Evolutionary conservation across 768 basidiomycete genomes (phyloP), one percentile per base, ranked within the genome.

Genomic region (Phylloporus rhodoxanthus): DNA sequence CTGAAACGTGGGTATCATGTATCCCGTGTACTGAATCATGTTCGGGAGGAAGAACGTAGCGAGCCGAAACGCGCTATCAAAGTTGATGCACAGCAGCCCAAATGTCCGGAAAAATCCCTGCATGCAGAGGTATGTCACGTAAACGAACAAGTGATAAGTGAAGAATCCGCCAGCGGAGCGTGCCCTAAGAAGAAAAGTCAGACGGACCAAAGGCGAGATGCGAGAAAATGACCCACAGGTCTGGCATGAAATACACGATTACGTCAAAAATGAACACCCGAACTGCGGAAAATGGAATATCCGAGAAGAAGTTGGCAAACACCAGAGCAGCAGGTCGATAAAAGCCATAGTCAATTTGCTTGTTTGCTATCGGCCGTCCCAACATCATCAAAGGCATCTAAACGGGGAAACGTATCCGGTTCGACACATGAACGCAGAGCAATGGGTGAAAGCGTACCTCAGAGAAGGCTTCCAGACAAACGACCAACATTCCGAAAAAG

Each of bases 81-180:
- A 82, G 67, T 74, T 77, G 55, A 68, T 62, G 58, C 75, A 81
- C 54, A 82, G 64, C 48, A 76, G 63, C 26, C 85, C 85, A 50
- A 87, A 77, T 0, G 81, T 81, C 34, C 89, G 72, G 80, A 93
- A 95, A 74, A 92, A 88, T 0, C 82, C 86, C 67, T 88, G 85
- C 81, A 92, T 85, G 20, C 80, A 65, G 45, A 91, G 70, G 64
- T 78, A 88, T 2, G 80, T 77, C 21, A 79, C 17, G 52, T 85
- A 85, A 43, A 75, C 74, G 66, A 86, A 75, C 19, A 92, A 66
- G 62, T 84, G 81, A 71, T 77, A 82, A 15, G 84, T 74, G 63
- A 75, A 79, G 67, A 76, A 79, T 15, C 59, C 73, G 15, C 62
- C 70, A 3, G 69, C 69, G 5, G 67, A 64, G 7, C 71, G 72